phyloP scores from a whole-genome alignment of 805 yeast species.

The Kuraishia borneana region DNA sequence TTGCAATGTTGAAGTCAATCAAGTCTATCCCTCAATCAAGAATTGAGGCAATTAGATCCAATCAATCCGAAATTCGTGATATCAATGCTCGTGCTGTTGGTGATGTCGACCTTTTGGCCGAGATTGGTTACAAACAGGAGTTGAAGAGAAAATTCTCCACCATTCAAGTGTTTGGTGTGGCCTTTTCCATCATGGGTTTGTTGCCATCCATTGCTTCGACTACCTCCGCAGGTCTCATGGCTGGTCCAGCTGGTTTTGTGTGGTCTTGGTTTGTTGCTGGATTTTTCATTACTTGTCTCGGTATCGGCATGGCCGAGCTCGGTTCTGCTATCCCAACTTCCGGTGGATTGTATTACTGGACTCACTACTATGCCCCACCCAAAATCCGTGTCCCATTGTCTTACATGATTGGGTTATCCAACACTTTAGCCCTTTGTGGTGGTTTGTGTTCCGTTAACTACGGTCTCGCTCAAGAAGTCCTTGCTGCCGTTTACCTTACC shows the following conservation, averaged over 20 bases:
- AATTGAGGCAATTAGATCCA: constrained; percentile 3
- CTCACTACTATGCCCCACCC: constrained; percentile 31
- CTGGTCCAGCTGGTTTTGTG: constrained; percentile 50
- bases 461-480: constrained; percentile 31
- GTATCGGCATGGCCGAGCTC: constrained; percentile 48
- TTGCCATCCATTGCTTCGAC: constrained; percentile 56
- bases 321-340: constrained; percentile 53
- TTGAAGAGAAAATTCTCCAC: constrained; percentile 47
- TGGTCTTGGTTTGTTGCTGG: constrained; percentile 47
- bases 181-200: constrained; percentile 53
- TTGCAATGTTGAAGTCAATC: not conserved
- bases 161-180: constrained; percentile 48
- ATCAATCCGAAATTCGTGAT: constrained; percentile 5
- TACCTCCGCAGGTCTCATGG: constrained; percentile 40
- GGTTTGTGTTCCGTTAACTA: constrained; percentile 31
- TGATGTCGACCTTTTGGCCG: constrained; percentile 27
- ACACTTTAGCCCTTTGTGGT: constrained; percentile 28
- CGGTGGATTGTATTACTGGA: constrained; percentile 50
- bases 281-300: constrained; percentile 39
- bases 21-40: not conserved
- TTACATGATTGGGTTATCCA: constrained; percentile 31
- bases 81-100: constrained; percentile 18
- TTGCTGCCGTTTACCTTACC: constrained; percentile 29
- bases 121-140: constrained; percentile 57
- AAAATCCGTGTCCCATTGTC: constrained; percentile 23